These are phyloP conservation scores for Chalciporus piperatoides DNA, from an alignment of 1,284 basidiomycete species.

Conservation along the genomic window DNA sequence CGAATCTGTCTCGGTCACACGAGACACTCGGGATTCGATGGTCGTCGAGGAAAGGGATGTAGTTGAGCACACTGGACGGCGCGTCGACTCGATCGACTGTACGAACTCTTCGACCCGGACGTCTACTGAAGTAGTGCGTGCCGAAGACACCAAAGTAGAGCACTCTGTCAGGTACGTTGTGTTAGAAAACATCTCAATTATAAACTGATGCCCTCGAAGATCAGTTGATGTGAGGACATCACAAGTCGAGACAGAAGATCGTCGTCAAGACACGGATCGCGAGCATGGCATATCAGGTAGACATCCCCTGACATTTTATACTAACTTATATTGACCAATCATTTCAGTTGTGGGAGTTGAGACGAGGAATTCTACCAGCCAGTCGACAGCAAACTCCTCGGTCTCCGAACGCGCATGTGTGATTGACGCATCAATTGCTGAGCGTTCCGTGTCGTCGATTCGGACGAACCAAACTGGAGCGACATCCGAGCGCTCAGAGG, in stretches of 20 bases:
- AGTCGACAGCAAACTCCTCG: background rate
- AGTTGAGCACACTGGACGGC: background rate
- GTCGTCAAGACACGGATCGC: background rate
- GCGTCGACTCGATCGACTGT: background rate
- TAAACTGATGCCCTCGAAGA: background rate
- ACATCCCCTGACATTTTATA: background rate
- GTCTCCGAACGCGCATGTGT: background rate
- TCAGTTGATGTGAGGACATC: background rate
- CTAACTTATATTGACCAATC: background rate
- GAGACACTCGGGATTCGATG: background rate
- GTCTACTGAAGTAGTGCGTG: background rate
- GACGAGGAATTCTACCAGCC: background rate
- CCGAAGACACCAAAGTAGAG: background rate
- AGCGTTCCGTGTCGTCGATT: background rate
- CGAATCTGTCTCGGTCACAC: background rate
- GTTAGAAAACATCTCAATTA: background rate
- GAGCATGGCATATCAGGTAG: background rate
- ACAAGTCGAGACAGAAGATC: background rate
- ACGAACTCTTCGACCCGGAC: background rate
- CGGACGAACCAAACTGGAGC: background rate
- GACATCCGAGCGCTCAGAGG: background rate
- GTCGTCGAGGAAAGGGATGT: background rate
- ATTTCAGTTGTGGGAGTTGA: background rate
- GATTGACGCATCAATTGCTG: background rate
- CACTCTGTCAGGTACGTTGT: background rate